These are phyloP conservation scores for Yamadazyma akitaensis DNA, from an alignment of 805 yeast species.

Conservation along the genomic window DNA sequence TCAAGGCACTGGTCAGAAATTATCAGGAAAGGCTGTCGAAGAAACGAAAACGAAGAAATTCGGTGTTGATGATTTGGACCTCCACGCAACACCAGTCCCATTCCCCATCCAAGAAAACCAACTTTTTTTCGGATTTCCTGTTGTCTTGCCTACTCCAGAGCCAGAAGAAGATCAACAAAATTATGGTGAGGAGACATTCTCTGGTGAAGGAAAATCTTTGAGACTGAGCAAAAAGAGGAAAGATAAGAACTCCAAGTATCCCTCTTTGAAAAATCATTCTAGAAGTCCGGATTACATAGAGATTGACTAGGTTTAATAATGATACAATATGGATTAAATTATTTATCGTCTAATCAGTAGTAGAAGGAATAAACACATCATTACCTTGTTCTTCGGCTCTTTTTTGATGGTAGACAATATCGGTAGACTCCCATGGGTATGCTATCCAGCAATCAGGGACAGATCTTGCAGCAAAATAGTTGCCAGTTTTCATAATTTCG, in stretches of 20 bases:
- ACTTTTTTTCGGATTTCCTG: conserved; percentile 90
- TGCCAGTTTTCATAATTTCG: conserved; percentile 54
- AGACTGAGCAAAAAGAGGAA: conserved; percentile 71
- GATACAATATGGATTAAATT: conserved; percentile 2
- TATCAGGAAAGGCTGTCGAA: conserved; percentile 56
- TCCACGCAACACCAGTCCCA: conserved; percentile 67
- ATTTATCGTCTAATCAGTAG: conserved; percentile 9
- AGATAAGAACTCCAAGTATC: conserved; percentile 47
- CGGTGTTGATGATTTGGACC: conserved; percentile 44
- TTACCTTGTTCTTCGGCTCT: conserved; percentile 74
- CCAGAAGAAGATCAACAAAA: conserved; percentile 31
- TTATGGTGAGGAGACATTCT: conserved; percentile 36
- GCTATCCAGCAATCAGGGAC: conserved; percentile 84
- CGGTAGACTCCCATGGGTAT: conserved; percentile 82
- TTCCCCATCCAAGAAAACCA: conserved; percentile 78
- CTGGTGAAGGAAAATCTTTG: conserved; percentile 73
- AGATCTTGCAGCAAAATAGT: conserved; percentile 69
- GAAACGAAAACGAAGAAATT: conserved; percentile 19
- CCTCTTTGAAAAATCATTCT: conserved; percentile 58
- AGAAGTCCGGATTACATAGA: conserved; percentile 78
- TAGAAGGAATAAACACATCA: conserved; percentile 48
- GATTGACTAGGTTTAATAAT: conserved; percentile 49
- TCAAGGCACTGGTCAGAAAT: conserved; percentile 63
- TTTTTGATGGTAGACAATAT: conserved; percentile 69
- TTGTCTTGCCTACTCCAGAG: conserved; percentile 43